phyloP scores from a whole-genome alignment of 805 yeast species.

The Lipomyces yamanashiensis region DNA sequence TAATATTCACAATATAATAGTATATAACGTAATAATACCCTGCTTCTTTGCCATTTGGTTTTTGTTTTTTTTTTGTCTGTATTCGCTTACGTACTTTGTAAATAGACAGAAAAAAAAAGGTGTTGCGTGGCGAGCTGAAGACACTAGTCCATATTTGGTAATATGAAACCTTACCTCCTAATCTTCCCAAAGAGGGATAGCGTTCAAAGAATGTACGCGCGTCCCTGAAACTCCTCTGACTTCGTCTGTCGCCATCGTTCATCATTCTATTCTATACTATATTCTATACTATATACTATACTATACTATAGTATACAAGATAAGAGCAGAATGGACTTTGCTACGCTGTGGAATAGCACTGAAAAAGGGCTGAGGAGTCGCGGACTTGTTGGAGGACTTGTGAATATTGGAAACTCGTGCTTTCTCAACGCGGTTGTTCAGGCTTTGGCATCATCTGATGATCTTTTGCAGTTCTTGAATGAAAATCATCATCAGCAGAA shows the following conservation, averaged over 20 bases:
- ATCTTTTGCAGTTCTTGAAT: background rate
- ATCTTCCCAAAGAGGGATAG: background rate
- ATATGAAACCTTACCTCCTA: slow-evolving; percentile 1
- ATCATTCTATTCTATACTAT: no score
- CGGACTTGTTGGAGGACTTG: slow-evolving; percentile 65
- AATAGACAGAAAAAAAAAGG: background rate
- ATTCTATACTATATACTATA: no score
- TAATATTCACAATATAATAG: no score
- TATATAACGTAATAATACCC: no score
- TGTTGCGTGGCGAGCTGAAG: background rate
- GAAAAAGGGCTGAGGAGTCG: background rate
- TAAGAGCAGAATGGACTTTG: slow-evolving; percentile 3
- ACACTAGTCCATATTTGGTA: background rate
- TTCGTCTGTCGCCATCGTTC: no score
- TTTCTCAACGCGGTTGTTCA: slow-evolving; percentile 92
- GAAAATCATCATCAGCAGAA: no score
- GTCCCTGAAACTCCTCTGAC: no score
- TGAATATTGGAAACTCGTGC: slow-evolving; percentile 91
- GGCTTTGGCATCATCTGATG: slow-evolving; percentile 22
- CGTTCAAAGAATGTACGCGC: background rate
- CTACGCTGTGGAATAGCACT: slow-evolving; percentile 10
- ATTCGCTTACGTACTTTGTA: no score
- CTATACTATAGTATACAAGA: no score
- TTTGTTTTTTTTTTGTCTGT: no score
- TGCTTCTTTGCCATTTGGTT: slow-evolving; percentile 25